Evolutionary conservation across 2,329 filamentous ascomycete species (phyloP), one percentile per base, ranked within the genome.

Genomic region (Colletotrichum gigasporum): DNA sequence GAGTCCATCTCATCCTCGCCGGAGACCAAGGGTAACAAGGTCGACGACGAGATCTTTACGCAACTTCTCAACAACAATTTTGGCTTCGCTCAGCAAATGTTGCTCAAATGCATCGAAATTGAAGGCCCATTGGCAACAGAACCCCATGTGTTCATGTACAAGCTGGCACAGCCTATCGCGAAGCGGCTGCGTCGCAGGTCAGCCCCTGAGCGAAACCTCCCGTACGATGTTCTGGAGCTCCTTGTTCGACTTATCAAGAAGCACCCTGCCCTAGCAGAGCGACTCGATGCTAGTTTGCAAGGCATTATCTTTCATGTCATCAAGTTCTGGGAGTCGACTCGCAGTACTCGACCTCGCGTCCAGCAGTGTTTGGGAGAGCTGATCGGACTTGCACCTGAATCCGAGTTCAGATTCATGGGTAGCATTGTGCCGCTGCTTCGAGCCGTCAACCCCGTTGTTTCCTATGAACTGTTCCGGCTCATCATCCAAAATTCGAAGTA

Each of bases 401-500:
- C 37, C 10, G 11, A 28, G n/a, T 57, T 50, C 34, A 50, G 28
- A 20, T 42, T 44, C 4, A 16, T 28, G 7, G 12, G 32, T 5
- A 20, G 10, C 12, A 32, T 63, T 8, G 22, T 42, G 5, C 10
- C 44, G n/a, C 20, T 57, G 10, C 20, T 57, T n/a, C 35, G 35
- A 26, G 30, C 4, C n/a, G 28, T 57, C 28, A 50, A 35, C 4
- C 11, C 59, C 11, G 28, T 44, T 5, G 11, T 63, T 5, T 57
- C 59, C 18, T 74, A 73, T 20, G 63, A 69, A 0, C 45, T 74
- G 3, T 65, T 74, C 4, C 68, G 68, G 0, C 61, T 74, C 1
- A 34, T 72, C 2, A 16, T 74, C 14, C 42, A 61, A 11, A 53
- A 73, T n/a, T 26, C 59, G 7, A 57, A 45, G 11, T 44, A 50